Evolutionary conservation across 192 early-diverging fungal species (phyloP).

Genomic region (Radiomyces spectabilis): DNA sequence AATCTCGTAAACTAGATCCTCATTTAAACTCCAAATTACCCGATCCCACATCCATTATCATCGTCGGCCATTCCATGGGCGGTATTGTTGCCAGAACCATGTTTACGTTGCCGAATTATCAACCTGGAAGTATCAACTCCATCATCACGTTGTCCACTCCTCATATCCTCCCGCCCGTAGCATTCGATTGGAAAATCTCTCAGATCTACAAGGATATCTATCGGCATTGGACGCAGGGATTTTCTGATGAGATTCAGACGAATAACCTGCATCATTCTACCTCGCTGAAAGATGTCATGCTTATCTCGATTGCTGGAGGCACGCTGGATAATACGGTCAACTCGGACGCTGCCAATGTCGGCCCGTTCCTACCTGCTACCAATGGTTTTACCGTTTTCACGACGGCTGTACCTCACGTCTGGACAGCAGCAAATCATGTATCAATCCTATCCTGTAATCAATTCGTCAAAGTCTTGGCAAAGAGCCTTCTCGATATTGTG

Average conservation of each 20-base stretch:
- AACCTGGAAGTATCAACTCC: constrained; percentile 62
- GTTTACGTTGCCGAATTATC: constrained; percentile 62
- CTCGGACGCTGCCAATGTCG: constrained; percentile 67
- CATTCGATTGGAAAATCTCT: constrained; percentile 53
- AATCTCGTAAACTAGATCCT: constrained; percentile 19
- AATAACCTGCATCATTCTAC: not conserved
- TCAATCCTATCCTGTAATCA: constrained; percentile 92
- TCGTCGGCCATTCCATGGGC: constrained; percentile 94
- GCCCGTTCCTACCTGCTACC: constrained; percentile 46
- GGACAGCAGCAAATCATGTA: constrained; percentile 84
- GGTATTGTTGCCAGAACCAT: constrained; percentile 86
- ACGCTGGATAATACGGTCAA: constrained; percentile 79
- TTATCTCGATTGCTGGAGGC: constrained; percentile 89
- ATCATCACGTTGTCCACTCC: constrained; percentile 88
- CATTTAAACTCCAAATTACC: constrained; percentile 16
- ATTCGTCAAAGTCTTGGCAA: constrained; percentile 58
- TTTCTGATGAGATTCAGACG: no score
- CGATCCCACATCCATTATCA: constrained; percentile 65
- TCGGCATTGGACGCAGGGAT: constrained; percentile 55
- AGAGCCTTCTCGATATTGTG: constrained; percentile 48
- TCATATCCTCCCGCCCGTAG: constrained; percentile 71
- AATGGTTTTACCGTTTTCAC: constrained; percentile 78
- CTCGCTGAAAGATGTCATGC: constrained; percentile 44
- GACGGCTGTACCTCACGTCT: constrained; percentile 73
- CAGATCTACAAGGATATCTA: constrained; percentile 62